A percentile compares a stretch with the other conserved stretches of the same genome.
phyloP scores from a whole-genome alignment of 2,329 filamentous ascomycete genomes.

The Colletotrichum kahawae region DNA sequence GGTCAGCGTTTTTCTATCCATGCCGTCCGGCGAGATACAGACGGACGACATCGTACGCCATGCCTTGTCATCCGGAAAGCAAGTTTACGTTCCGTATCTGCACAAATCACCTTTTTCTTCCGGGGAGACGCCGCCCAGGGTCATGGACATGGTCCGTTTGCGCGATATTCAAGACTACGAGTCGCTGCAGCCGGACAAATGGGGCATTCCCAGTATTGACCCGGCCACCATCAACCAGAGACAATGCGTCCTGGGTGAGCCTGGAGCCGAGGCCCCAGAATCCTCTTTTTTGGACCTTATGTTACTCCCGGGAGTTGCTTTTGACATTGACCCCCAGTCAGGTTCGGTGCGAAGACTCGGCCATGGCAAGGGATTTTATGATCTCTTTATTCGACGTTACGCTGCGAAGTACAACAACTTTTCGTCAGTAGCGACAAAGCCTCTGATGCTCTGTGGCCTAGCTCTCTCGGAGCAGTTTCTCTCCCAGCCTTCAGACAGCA shows the following conservation, averaged over 20 bases:
- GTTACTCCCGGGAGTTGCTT: constrained; percentile 90
- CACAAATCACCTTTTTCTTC: constrained; percentile 61
- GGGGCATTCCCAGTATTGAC: constrained; percentile 92
- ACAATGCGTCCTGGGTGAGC: constrained; percentile 74
- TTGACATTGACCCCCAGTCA: constrained; percentile 66
- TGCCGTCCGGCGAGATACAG: constrained; percentile 86
- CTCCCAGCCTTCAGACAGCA: constrained; percentile 56
- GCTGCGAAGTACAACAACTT: constrained; percentile 40
- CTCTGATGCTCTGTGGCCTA: constrained; percentile 71
- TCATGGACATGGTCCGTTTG: constrained; percentile 96
- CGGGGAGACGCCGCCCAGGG: constrained; percentile 59
- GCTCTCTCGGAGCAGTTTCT: constrained; percentile 88
- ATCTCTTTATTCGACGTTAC: constrained; percentile 86
- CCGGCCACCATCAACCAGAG: constrained; percentile 67
- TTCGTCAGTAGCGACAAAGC: constrained; percentile 30
- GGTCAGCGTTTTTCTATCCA: constrained; percentile 90
- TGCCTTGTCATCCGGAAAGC: constrained; percentile 77
- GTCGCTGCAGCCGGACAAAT: constrained; percentile 76
- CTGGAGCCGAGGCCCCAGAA: constrained; percentile 46
- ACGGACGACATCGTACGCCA: constrained; percentile 83
- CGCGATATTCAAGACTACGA: constrained; percentile 78
- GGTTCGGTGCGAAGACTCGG: constrained; percentile 76
- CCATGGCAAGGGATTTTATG: constrained; percentile 97
- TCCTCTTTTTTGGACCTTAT: constrained; percentile 73
- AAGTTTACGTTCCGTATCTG: constrained; percentile 91